phyloP scores from a whole-genome alignment of 1,284 basidiomycete species.

The Melampsora americana region DNA sequence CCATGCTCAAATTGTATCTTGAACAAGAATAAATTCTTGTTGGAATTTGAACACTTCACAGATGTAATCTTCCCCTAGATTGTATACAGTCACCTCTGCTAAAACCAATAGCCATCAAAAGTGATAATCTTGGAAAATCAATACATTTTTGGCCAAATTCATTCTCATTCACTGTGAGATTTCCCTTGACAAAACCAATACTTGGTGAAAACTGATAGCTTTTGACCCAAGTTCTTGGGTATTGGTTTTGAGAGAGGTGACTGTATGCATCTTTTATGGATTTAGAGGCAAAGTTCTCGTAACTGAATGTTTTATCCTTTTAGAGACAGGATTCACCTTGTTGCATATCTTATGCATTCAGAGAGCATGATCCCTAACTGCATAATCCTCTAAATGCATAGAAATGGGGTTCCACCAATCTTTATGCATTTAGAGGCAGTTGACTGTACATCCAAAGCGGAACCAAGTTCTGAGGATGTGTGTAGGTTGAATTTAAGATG shows the following conservation, averaged over 20 bases:
- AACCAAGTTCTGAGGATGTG: no score
- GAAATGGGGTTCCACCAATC: background rate
- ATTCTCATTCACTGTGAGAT: no score
- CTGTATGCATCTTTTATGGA: background rate
- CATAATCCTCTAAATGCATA: conserved; percentile 1
- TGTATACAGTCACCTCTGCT: no score
- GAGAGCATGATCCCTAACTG: background rate
- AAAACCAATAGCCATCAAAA: no score
- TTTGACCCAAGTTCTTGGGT: no score
- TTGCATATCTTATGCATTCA: background rate
- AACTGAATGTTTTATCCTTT: background rate
- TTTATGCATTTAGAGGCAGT: background rate
- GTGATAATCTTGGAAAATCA: no score
- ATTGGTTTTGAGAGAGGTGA: no score
- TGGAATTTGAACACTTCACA: background rate
- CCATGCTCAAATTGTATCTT: background rate
- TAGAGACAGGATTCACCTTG: background rate
- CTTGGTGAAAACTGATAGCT: no score
- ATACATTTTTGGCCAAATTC: no score
- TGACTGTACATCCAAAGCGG: no score
- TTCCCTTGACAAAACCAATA: no score
- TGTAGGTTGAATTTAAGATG: no score
- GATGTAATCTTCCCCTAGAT: background rate
- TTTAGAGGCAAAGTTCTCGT: background rate
- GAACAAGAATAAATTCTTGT: background rate